A percentile compares a stretch with the other conserved stretches of the same genome.
Conservation (phyloP, 2,329 filamentous ascomycete genomes). For the Arthrobotrys sphaeroides region DNA sequence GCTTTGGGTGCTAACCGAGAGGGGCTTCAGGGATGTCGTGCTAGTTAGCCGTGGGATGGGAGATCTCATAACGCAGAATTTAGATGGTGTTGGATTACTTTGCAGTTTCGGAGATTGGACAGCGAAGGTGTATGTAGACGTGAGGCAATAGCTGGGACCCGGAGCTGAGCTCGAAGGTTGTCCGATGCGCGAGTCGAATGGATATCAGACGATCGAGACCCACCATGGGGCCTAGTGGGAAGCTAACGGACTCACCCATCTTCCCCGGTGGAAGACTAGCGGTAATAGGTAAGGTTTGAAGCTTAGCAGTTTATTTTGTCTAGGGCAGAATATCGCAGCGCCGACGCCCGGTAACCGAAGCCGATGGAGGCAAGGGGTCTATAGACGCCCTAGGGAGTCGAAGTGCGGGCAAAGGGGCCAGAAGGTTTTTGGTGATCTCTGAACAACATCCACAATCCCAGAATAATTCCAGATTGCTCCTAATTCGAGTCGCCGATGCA, state of each 20-base stretch:
- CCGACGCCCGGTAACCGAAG: not conserved
- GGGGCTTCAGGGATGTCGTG: not conserved
- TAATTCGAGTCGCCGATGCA: no score
- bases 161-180: not conserved
- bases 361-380: not conserved
- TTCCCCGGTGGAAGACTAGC: constrained; percentile 5
- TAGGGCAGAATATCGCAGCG: not conserved
- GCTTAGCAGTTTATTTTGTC: not conserved
- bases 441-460: no score
- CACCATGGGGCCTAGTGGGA: not conserved
- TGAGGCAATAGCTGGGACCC: not conserved
- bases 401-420: not conserved
- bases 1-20: not conserved
- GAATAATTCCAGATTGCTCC: no score
- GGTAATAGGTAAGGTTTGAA: constrained; percentile 6
- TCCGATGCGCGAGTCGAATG: not conserved
- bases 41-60: not conserved
- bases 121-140: constrained; percentile 9
- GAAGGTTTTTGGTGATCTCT: no score
- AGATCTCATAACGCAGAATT: not conserved
- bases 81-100: constrained; percentile 17
- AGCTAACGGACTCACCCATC: constrained; percentile 7
- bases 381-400: not conserved
- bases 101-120: constrained; percentile 18
- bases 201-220: constrained; percentile 31